phyloP scores from a whole-genome alignment of 2,329 filamentous ascomycete species.

The Alternaria ventricosa region DNA sequence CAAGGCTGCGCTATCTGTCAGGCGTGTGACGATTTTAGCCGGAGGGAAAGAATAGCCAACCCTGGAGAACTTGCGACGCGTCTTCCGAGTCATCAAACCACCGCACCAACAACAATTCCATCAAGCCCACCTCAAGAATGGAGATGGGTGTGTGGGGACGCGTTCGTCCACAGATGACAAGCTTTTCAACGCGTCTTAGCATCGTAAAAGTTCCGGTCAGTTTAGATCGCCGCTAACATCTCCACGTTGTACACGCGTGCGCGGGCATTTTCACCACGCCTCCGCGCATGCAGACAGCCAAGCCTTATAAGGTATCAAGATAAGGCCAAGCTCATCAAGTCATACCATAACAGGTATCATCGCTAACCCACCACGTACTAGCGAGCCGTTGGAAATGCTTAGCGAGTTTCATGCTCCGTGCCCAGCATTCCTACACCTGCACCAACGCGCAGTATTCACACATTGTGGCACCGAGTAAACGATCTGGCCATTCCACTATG shows the following conservation, averaged over 20 bases:
- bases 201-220: background rate
- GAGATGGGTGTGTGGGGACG: background rate
- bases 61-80: background rate
- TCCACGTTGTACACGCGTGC: background rate
- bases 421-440: conserved; percentile 12
- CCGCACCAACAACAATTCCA: background rate
- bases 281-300: conserved; percentile 33
- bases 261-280: background rate
- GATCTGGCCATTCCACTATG: conserved; percentile 22
- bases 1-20: background rate
- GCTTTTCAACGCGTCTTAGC: conserved; percentile 9
- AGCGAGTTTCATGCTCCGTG: conserved; percentile 40
- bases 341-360: conserved; percentile 5
- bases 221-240: background rate
- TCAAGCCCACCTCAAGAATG: background rate
- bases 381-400: conserved; percentile 26
- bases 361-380: conserved; percentile 10
- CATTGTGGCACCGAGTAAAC: conserved; percentile 8
- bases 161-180: background rate
- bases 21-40: conserved; percentile 9
- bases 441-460: conserved; percentile 19
- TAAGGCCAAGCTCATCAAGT: conserved; percentile 23
- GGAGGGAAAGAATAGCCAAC: conserved; percentile 2
- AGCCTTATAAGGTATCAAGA: conserved; percentile 24
- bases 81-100: background rate